Evolutionary conservation across 2,329 filamentous ascomycete genomes (phyloP).

Genomic region (Scedosporium aurantiacum): DNA sequence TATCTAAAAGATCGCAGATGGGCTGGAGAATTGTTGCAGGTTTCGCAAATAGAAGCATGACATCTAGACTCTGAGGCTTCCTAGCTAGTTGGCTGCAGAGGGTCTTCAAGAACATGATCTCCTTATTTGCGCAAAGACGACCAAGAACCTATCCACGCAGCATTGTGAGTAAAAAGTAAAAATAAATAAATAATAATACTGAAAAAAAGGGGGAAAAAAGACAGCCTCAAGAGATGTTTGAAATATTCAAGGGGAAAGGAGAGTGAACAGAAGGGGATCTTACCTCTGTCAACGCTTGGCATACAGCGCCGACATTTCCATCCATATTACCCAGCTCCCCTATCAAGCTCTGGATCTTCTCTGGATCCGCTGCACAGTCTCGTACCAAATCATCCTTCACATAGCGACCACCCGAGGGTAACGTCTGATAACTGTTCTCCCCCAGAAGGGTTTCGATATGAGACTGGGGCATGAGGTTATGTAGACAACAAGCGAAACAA

Average conservation of each 20-base stretch:
- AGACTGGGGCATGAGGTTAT: constrained; percentile 68
- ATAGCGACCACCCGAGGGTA: constrained; percentile 64
- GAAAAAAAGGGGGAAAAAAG: too few species aligned
- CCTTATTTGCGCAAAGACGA: constrained; percentile 58
- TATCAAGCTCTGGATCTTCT: constrained; percentile 64
- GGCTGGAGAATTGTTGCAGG: constrained; percentile 59
- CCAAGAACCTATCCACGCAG: constrained; percentile 43
- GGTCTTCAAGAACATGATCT: constrained; percentile 69
- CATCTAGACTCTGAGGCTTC: constrained; percentile 61
- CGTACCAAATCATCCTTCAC: constrained; percentile 67
- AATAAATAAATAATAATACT: background rate
- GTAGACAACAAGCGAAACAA: constrained; percentile 79
- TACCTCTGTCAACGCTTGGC: constrained; percentile 64
- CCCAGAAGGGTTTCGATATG: constrained; percentile 72
- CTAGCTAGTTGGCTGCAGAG: constrained; percentile 64
- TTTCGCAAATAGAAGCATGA: constrained; percentile 65
- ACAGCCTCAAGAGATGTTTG: too few species aligned
- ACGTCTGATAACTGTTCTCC: constrained; percentile 69
- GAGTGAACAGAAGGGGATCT: constrained; percentile 13
- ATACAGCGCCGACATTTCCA: constrained; percentile 80
- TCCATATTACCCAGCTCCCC: constrained; percentile 81
- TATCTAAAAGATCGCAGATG: constrained; percentile 63
- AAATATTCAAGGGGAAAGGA: too few species aligned
- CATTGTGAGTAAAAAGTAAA: constrained; percentile 3
- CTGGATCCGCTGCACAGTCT: constrained; percentile 66